Base-by-base conservation (phyloP, 192 early-diverging fungal genomes). In the Podila minutissima region DNA sequence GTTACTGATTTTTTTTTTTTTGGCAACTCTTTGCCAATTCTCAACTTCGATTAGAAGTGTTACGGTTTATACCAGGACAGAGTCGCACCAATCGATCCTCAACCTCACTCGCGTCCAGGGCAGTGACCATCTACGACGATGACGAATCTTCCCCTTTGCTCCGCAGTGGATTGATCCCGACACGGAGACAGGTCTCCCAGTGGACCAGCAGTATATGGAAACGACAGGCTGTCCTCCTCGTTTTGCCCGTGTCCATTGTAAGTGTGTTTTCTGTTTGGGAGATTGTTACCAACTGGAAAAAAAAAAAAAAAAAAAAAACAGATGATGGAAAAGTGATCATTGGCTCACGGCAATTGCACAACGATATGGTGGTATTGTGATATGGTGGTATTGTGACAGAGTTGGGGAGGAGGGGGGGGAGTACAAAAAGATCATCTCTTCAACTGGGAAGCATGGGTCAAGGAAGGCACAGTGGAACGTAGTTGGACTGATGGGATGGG, bases 181-280 rank as follows among this genome's bases (percentile, higher is more conserved):
- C 77, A 48, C 64, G 77, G 48, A 48, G 77, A 12, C 77, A 81
- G 31, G 71, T 81, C 28, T 67, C 77, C 7, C 77, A 81, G 53
- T 81, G 77, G 77, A 81, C 77, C 28, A 81, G 69, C 66, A 73
- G 71, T 26, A 81, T 81, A 73, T 81, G 77, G 77, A 81, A 73
- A 37, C 65, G 77, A 46, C 77, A 81, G 38, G n/a, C 55, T 13
- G 77, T 73, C 15, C 77, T 81, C n/a, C 62, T 81, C 0, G 62
- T 81, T 29, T 70, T 81, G 10, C 77, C 77, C 26, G 77, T 81
- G 12, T 81, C 71, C 13, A 81, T 81, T 38, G 77, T 81, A 81
- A 61, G 77, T 29, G 15, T 29, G 20, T 8, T 22, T 35, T 37
- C 29, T 55, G 13, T 13, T 22, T 10, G n/a, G 22, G 22, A 24